These are phyloP conservation scores for Chaetomium cochliodes DNA, from an alignment of 495 filamentous ascomycete genomes.

Conservation along the genomic window DNA sequence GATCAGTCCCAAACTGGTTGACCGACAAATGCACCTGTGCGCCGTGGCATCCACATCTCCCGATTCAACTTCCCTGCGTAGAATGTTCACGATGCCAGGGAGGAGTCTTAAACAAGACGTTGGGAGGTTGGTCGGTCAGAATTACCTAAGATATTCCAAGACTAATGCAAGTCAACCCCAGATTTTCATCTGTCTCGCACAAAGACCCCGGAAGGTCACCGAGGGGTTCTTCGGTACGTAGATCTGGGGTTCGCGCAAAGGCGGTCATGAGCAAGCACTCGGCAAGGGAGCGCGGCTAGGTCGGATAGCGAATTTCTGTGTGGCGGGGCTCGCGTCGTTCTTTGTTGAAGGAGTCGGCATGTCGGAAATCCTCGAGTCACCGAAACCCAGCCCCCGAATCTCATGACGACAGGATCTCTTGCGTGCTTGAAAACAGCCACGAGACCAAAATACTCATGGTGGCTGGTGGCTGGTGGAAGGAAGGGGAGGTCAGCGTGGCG, in stretches of 20 bases:
- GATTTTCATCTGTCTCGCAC: not conserved
- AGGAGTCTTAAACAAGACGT: not conserved
- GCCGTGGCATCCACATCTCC: not conserved
- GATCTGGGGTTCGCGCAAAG: not conserved
- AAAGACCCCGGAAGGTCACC: not conserved
- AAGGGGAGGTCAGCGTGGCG: not conserved
- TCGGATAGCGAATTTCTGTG: too few species aligned
- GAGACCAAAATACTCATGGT: not conserved
- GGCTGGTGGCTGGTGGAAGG: not conserved
- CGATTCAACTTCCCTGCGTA: not conserved
- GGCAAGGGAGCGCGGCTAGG: too few species aligned
- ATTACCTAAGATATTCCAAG: constrained; percentile 15
- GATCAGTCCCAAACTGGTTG: not conserved
- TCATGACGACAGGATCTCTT: not conserved
- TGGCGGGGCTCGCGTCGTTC: not conserved
- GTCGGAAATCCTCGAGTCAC: not conserved
- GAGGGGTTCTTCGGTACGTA: not conserved
- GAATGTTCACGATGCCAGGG: not conserved
- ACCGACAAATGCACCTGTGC: constrained; percentile 1
- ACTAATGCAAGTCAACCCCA: not conserved
- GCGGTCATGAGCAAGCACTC: not conserved
- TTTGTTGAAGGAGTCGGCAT: too few species aligned
- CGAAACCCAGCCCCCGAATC: not conserved
- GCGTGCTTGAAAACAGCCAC: too few species aligned
- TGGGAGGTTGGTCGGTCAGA: not conserved